Evolutionary conservation across 345 rosid genomes (phyloP).

Genomic region (Sisymbrium irio): DNA sequence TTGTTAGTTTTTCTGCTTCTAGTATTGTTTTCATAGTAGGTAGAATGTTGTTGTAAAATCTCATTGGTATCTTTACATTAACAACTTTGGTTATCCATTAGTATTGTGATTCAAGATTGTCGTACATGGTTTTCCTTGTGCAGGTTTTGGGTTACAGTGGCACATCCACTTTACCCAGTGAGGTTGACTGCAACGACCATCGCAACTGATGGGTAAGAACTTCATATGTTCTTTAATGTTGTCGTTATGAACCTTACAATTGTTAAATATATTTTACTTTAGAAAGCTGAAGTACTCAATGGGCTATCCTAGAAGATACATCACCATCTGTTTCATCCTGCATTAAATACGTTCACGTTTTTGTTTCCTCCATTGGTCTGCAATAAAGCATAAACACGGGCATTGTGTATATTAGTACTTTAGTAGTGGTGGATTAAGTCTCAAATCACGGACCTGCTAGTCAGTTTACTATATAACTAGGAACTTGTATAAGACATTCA

Average conservation of each 20-base stretch:
- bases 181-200: constrained; percentile 52
- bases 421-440: neutral
- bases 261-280: neutral
- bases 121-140: constrained; percentile 19
- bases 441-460: neutral
- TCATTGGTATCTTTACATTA: neutral
- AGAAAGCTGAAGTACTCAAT: constrained; percentile 1
- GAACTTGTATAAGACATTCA: neutral
- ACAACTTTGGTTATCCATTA: neutral
- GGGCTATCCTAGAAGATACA: neutral
- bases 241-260: constrained; percentile 1
- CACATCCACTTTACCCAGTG: constrained; percentile 67
- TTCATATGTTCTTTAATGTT: neutral
- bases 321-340: constrained; percentile 8
- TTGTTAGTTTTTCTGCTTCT: neutral
- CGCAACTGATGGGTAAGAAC: constrained; percentile 78
- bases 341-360: neutral
- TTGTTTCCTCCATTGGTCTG: neutral
- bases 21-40: neutral
- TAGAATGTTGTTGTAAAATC: neutral
- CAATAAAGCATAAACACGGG: neutral
- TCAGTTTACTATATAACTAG: neutral
- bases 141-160: constrained; percentile 77
- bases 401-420: constrained; percentile 9
- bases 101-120: neutral